A percentile compares a stretch with the other conserved stretches of the same genome.
Conservation (phyloP, 2,329 filamentous ascomycete genomes). For the Aspergillus flavus region DNA sequence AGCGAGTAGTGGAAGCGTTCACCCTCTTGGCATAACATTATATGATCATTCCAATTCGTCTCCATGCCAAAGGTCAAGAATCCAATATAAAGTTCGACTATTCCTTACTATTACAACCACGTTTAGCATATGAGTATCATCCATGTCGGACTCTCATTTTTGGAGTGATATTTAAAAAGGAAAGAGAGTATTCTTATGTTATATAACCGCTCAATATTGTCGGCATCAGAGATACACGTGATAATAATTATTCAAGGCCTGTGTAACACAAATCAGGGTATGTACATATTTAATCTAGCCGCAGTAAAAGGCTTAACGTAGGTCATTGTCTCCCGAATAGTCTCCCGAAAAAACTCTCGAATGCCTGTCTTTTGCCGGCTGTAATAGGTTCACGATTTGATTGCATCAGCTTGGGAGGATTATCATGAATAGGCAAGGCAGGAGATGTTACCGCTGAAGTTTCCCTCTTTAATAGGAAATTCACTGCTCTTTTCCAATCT, state of each 20-base stretch:
- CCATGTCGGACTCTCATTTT: background rate
- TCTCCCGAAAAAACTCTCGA: accelerated
- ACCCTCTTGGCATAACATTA: background rate
- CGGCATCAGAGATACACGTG: background rate
- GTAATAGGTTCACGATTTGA: background rate
- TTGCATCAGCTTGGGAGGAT: background rate
- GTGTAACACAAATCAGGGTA: too few species aligned
- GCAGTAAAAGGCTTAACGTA: background rate
- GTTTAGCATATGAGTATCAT: background rate
- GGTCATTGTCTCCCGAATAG: too few species aligned
- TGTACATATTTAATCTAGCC: background rate
- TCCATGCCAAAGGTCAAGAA: background rate
- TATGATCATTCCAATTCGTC: background rate
- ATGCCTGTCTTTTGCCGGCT: background rate
- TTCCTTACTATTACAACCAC: background rate
- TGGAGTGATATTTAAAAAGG: background rate
- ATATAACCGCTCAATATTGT: background rate
- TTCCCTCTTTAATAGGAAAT: background rate
- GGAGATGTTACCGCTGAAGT: background rate
- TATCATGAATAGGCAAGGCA: background rate
- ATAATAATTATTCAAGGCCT: too few species aligned
- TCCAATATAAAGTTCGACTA: background rate
- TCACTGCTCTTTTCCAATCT: too few species aligned
- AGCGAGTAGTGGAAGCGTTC: background rate
- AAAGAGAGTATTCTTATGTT: background rate